Base-by-base conservation (phyloP, 83 land plant genomes). In the Larix sibirica region DNA sequence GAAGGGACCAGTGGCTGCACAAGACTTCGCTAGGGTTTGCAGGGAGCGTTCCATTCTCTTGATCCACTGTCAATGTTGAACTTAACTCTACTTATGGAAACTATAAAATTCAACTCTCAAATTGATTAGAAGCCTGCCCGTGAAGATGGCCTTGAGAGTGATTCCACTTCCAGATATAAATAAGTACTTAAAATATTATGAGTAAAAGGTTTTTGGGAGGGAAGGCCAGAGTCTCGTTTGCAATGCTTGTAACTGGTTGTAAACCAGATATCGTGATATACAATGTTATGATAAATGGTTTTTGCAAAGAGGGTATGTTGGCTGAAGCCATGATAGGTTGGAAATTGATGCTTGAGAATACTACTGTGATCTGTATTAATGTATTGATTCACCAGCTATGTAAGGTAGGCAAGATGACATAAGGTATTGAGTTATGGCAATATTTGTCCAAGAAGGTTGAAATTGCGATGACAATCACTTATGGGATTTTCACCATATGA, bases 311-410 rank as follows among this genome's bases (percentile, higher is more conserved):
- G 64, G 88, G 88, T n/a, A 83, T 86, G 4, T 62, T 82, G 3
- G 77, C 83, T 44, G 75, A 83, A 79, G 92, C 90, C 5, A 79
- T 77, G 23, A 59, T 79, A 74, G 26, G 83, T 84, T 62, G 90
- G 6, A 70, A 21, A 56, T 83, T 86, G 73, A 86, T 92, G 94
- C 17, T 67, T 9, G 75, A 80, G 24, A 74, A 80, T 21, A 88
- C 87, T 84, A 80, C 86, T 67, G 80, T 79, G 23, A 86, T 88
- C 44, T 90, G 88, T 28, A 28, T 28, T 44, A 90, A 91, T 78
- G 85, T 91, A 73, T 63, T 92, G 68, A 85, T 92, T 63, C 81
- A 70, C 42, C 89, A 87, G 59, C 85, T 84, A 66, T 90, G 90
- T 58, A 59, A 85, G 92, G 75, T 61, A 59, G n/a, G 87, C 88